phyloP scores from a whole-genome alignment of 768 basidiomycete genomes.

The Bullera alba region DNA sequence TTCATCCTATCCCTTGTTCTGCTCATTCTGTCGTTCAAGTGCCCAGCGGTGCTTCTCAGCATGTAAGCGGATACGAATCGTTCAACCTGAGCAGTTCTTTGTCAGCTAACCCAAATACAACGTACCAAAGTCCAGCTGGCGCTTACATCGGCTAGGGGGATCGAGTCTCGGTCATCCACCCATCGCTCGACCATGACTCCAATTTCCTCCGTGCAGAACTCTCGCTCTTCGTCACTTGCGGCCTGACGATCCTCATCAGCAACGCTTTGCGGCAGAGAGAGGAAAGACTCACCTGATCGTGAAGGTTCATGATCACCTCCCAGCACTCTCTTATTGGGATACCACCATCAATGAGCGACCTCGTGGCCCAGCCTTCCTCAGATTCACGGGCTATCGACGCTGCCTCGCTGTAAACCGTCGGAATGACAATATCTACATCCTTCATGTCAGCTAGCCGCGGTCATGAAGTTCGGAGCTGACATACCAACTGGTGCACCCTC shows the following conservation, averaged over 20 bases:
- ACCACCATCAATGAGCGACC: constrained; percentile 69
- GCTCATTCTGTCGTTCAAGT: constrained; percentile 7
- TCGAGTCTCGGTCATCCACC: constrained; percentile 30
- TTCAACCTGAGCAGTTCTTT: constrained; percentile 18
- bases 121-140: not conserved
- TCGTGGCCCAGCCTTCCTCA: constrained; percentile 66
- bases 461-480: not conserved
- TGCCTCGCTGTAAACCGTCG: constrained; percentile 67
- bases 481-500: constrained; percentile 35
- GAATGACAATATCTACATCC: constrained; percentile 69
- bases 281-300: constrained; percentile 10
- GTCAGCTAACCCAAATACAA: too few species aligned
- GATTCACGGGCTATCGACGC: constrained; percentile 56
- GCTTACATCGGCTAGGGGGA: constrained; percentile 44
- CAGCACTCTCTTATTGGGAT: constrained; percentile 76
- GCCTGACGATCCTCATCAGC: constrained; percentile 55
- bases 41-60: constrained; percentile 10
- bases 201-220: constrained; percentile 41
- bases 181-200: constrained; percentile 33
- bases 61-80: constrained; percentile 27
- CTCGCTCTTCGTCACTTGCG: constrained; percentile 27
- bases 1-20: constrained; percentile 7
- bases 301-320: constrained; percentile 45
- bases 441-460: not conserved
- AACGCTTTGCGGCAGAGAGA: constrained; percentile 59